phyloP scores from a whole-genome alignment of 495 filamentous ascomycete species.

The Cetradonia linearis region DNA sequence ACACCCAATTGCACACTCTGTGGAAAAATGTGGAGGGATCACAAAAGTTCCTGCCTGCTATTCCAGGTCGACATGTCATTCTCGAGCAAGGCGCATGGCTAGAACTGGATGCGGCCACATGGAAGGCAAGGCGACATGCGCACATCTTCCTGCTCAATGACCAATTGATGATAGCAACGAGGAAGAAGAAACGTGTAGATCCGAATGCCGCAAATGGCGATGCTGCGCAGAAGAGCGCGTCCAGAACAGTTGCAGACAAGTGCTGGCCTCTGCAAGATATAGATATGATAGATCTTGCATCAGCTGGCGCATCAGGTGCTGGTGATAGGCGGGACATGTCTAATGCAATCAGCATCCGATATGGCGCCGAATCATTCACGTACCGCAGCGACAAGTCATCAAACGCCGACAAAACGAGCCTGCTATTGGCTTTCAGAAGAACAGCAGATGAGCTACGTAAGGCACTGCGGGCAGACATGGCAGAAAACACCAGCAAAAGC shows the following conservation, averaged over 20 bases:
- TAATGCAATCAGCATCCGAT: conserved; percentile 84
- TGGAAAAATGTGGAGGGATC: conserved; percentile 96
- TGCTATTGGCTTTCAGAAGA: conserved; percentile 83
- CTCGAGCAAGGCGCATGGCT: conserved; percentile 86
- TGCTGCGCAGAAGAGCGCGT: conserved; percentile 59
- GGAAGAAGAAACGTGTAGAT: conserved; percentile 82
- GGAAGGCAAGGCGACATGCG: conserved; percentile 76
- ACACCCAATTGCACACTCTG: conserved; percentile 62
- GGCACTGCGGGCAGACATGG: conserved; percentile 68
- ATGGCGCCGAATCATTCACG: conserved; percentile 85
- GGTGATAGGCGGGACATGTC: conserved; percentile 54
- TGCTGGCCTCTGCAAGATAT: conserved; percentile 94
- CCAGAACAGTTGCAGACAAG: conserved; percentile 79
- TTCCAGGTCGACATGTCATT: conserved; percentile 82
- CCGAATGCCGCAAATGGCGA: conserved; percentile 46
- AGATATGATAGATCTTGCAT: conserved; percentile 76
- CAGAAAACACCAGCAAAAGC: conserved; percentile 64
- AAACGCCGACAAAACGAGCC: conserved; percentile 60
- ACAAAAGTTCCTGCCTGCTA: conserved; percentile 89
- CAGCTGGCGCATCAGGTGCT: conserved; percentile 44
- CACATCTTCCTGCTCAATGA: conserved; percentile 91
- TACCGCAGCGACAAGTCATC: conserved; percentile 73
- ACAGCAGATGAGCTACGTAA: conserved; percentile 83
- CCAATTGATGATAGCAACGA: conserved; percentile 78
- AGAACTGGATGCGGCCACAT: conserved; percentile 92